Conservation (phyloP, 805 yeast species). For the Lipomyces sp. region DNA sequence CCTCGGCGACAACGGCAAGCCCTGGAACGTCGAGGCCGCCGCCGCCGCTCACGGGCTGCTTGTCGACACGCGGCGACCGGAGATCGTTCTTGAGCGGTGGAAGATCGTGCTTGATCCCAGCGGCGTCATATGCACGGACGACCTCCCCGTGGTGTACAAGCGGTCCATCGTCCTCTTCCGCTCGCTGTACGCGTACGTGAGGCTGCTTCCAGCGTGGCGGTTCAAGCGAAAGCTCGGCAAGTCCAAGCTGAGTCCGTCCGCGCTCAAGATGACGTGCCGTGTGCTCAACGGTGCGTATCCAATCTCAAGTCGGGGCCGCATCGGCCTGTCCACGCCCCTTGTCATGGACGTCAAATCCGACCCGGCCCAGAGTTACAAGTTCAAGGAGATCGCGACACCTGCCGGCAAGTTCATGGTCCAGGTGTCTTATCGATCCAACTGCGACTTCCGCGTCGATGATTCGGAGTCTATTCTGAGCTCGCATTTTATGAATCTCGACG, state of each 20-base stretch:
- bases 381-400: constrained; percentile 71
- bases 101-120: constrained; percentile 67
- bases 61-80: constrained; percentile 41
- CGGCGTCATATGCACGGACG: constrained; percentile 39
- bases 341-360: constrained; percentile 45
- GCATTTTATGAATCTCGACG: constrained; percentile 53
- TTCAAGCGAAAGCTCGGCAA: constrained; percentile 48
- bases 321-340: constrained; percentile 40
- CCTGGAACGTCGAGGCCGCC: constrained; percentile 49
- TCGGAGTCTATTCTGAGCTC: constrained; percentile 61
- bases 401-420: constrained; percentile 70
- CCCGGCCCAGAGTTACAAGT: constrained; percentile 48
- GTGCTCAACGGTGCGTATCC: constrained; percentile 71
- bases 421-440: constrained; percentile 73
- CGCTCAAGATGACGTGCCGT: constrained; percentile 50
- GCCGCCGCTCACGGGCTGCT: constrained; percentile 51
- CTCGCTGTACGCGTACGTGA: constrained; percentile 60
- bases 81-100: constrained; percentile 95
- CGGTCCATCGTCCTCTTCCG: constrained; percentile 72
- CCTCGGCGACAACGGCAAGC: constrained; percentile 50
- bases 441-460: constrained; percentile 63
- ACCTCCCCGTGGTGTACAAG: constrained; percentile 67
- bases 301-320: constrained; percentile 54
- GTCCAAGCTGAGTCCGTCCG: constrained; percentile 40
- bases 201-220: constrained; percentile 69